These are phyloP conservation scores for Russula sp. DNA, from an alignment of 768 basidiomycete species.

Conservation along the genomic window DNA sequence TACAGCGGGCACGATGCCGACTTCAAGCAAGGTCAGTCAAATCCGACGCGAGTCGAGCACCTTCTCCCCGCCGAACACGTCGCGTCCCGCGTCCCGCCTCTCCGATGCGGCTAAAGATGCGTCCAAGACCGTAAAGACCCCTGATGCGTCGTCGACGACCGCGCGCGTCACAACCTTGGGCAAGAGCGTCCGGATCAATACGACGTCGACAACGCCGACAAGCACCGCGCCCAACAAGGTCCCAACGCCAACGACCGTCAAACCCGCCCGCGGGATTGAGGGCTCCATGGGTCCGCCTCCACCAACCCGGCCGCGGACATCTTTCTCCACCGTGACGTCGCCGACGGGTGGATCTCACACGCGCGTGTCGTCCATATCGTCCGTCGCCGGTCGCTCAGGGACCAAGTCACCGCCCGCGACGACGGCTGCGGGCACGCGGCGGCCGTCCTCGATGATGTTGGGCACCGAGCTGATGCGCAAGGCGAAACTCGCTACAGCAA, in stretches of 20 bases:
- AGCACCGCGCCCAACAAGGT: not conserved
- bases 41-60: conserved; percentile 22
- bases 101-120: conserved; percentile 21
- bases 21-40: conserved; percentile 12
- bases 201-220: conserved; percentile 12
- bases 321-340: conserved; percentile 17
- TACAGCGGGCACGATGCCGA: conserved; percentile 17
- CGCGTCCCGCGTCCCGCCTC: conserved; percentile 23
- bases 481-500: conserved; percentile 9
- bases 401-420: conserved; percentile 12
- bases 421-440: not conserved
- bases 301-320: conserved; percentile 7
- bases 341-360: not conserved
- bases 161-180: conserved; percentile 20
- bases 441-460: conserved; percentile 19
- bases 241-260: conserved; percentile 17
- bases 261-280: conserved; percentile 8
- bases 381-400: conserved; percentile 14
- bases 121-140: conserved; percentile 15
- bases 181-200: conserved; percentile 23
- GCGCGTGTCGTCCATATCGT: conserved; percentile 13
- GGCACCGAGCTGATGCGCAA: conserved; percentile 19
- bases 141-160: conserved; percentile 1
- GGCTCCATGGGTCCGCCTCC: conserved; percentile 22
- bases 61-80: conserved; percentile 11